Evolutionary conservation across 2,329 filamentous ascomycete genomes (phyloP).

Genomic region (Ophiocordyceps sinensis): DNA sequence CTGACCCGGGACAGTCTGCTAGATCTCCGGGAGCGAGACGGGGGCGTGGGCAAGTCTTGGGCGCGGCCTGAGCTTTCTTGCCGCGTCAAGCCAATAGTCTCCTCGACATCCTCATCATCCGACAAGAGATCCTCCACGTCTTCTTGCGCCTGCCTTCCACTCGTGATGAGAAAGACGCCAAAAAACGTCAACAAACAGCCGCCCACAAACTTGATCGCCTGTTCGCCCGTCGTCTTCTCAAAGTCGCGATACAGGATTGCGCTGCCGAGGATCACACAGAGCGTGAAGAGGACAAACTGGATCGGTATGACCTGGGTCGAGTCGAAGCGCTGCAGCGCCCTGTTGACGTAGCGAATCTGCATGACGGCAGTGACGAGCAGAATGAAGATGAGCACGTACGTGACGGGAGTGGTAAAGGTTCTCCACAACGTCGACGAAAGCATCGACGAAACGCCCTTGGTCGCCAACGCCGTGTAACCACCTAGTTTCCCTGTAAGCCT

Average conservation of each 20-base stretch:
- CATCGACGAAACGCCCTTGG: slow-evolving; percentile 91
- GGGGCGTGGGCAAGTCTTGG: slow-evolving; percentile 9
- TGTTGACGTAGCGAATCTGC: slow-evolving; percentile 96
- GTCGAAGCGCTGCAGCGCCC: slow-evolving; percentile 75
- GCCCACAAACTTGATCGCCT: slow-evolving; percentile 72
- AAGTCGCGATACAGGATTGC: slow-evolving; percentile 92
- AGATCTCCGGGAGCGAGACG: slow-evolving; percentile 28
- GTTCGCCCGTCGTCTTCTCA: slow-evolving; percentile 59
- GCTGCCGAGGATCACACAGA: slow-evolving; percentile 89
- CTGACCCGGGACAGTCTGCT: slow-evolving; percentile 32
- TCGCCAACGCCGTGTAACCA: slow-evolving; percentile 91
- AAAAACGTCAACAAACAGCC: slow-evolving; percentile 88
- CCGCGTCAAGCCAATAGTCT: slow-evolving; percentile 43
- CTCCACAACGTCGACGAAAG: slow-evolving; percentile 81
- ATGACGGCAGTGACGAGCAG: slow-evolving; percentile 77
- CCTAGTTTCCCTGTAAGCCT: slow-evolving; percentile 31
- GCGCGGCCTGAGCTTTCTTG: slow-evolving; percentile 24
- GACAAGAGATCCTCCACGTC: slow-evolving; percentile 39
- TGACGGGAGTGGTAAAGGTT: slow-evolving; percentile 81
- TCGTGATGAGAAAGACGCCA: slow-evolving; percentile 95
- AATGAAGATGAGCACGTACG: slow-evolving; percentile 70
- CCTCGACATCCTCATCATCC: slow-evolving; percentile 45
- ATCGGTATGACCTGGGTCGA: slow-evolving; percentile 97
- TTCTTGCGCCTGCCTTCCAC: slow-evolving; percentile 51
- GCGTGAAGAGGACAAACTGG: slow-evolving; percentile 91